Base-by-base conservation (phyloP, 768 basidiomycete species). In the Lyophyllum shimeji region DNA sequence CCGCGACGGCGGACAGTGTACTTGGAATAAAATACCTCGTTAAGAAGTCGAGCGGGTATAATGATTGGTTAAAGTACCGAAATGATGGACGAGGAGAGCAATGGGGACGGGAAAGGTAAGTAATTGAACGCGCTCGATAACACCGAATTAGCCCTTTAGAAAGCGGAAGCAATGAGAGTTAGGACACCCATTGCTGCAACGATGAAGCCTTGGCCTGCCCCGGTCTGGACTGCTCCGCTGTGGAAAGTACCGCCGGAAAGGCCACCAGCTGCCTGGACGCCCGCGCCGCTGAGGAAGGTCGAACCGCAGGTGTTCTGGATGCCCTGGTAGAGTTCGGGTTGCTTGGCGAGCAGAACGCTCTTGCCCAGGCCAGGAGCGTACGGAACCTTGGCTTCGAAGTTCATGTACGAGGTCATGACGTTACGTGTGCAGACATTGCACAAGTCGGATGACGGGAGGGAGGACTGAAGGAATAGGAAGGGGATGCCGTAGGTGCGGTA, bases 361-460 rank as follows among this genome's bases (percentile, higher is more conserved):
- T 79, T 77, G 55, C 59, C 50, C 24, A 97, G 65, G 48, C 96
- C 94, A 25, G 88, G 82, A 7, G 81, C 90, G 69, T 93, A 98
- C 1, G 89, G 88, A 43, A 76, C 72, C 53, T 70, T 69, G 40
- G 83, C 81, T 74, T 95, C 90, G 71, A 82, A 95, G 54, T 75
- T 70, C 70, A 92, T 85, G 80, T 91, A 99, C 8, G 84, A 61
- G 1, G 84, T 82, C 61, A 98, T 67, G 67, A 95, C 75, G 59
- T 80, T 81, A 68, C 89, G 83, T 12, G 91, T 85, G 85, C 96
- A 98, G 13, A 85, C 62, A 1, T 80, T 85, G 85, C 96, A 98
- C 43, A 97, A 86, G 21, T 71, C 50, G 24, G 69, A 62, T n/a
- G 76, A 69, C 24, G 79, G 34, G 66, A 82, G 72, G 57, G 63